Evolutionary conservation across 768 basidiomycete genomes (phyloP).

Genomic region (Psilocybe cyanescens): DNA sequence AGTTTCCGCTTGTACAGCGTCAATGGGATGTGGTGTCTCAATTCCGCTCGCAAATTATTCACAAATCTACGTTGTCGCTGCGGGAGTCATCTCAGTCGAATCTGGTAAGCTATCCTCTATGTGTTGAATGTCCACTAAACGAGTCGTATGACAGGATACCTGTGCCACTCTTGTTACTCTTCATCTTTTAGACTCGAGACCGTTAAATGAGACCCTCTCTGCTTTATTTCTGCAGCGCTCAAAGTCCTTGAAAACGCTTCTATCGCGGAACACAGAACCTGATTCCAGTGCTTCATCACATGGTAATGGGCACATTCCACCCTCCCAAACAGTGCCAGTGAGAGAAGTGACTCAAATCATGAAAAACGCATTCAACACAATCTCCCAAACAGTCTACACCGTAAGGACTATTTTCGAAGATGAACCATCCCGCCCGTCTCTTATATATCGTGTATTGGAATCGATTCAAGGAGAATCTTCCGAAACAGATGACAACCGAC

Average conservation of each 20-base stretch:
- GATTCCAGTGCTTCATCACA: neutral
- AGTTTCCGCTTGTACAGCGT: conserved; percentile 86
- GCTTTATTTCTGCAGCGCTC: conserved; percentile 75
- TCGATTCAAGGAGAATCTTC: conserved; percentile 60
- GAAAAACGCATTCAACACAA: conserved; percentile 52
- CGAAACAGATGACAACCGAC: conserved; percentile 18
- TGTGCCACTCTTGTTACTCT: conserved; percentile 83
- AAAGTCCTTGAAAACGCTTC: conserved; percentile 53
- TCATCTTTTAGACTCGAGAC: conserved; percentile 87
- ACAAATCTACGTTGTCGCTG: conserved; percentile 84
- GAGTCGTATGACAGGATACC: conserved; percentile 50
- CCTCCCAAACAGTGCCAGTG: conserved; percentile 9
- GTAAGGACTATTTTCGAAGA: conserved; percentile 62
- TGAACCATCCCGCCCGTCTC: conserved; percentile 36
- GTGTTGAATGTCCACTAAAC: neutral
- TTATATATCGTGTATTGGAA: conserved; percentile 61
- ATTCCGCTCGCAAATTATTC: conserved; percentile 87
- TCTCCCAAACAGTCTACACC: conserved; percentile 61
- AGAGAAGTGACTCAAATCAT: conserved; percentile 59
- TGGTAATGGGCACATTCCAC: neutral
- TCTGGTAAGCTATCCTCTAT: conserved; percentile 43
- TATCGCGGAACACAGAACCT: conserved; percentile 36
- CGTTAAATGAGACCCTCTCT: conserved; percentile 71
- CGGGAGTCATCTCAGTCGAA: conserved; percentile 58
- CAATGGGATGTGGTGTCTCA: conserved; percentile 93